Evolutionary conservation across 495 filamentous ascomycete genomes (phyloP), one percentile per base, ranked within the genome.

Genomic region (Xylaria telfairii): DNA sequence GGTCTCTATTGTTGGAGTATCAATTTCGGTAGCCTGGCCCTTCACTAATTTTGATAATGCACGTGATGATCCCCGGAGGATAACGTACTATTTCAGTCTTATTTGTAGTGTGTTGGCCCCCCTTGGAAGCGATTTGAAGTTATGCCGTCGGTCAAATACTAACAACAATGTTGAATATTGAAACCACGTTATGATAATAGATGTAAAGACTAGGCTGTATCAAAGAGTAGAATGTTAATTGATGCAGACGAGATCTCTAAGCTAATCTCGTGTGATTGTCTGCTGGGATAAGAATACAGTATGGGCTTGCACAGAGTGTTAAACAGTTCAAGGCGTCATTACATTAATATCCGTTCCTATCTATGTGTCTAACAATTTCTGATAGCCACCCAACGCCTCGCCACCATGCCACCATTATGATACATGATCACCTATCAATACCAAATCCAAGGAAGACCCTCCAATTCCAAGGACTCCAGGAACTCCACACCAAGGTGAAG

Each of bases 11-110:
- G n/a, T 51, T 51, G n/a, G 59, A 8, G 21, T 62, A 39, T 32
- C 24, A 42, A 30, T 63, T 21, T 63, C 60, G 60, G 60, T 26
- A 44, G 59, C 37, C 37, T 39, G 21, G 21, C 44, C 24, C 21
- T 62, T 62, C 10, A 30, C 15, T 39, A 17, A 62, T 37, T 61
- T n/a, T 39, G 39, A 62, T 8, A 62, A 62, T 62, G 59, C 59
- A 62, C 28, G 37, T 42, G 4, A 62, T 12, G 26, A 39, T 1
- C n/a, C 37, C 39, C 3, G 34, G 34, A 8, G 8, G 34, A 37
- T n/a, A 62, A 37, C 21, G 10, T 42, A 26, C 32, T 7, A 28
- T 21, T 24, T 37, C 17, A 0, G 37, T n/a, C 21, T 10, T 5
- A 15, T 2, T 42, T 26, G 53, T 39, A n/a, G 57, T 15, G 24